Evolutionary conservation across 805 yeast species (phyloP).

Genomic region (Hanseniaspora vineae): DNA sequence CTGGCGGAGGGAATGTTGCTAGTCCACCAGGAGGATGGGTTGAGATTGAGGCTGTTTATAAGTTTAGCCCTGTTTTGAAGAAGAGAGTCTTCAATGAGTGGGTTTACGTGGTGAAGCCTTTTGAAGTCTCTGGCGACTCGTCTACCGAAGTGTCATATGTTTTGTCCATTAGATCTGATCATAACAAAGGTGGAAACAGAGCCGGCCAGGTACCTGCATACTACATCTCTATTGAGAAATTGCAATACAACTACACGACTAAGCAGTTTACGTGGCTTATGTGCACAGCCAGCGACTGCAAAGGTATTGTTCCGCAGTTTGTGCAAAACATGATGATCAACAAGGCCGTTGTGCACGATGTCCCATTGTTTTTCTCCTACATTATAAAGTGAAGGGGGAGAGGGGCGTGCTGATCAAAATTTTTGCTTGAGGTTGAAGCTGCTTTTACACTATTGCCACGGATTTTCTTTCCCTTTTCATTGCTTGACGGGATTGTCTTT

Average conservation of each 20-base stretch:
- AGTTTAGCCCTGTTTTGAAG: constrained; percentile 24
- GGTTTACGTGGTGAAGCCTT: constrained; percentile 21
- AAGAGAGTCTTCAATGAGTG: constrained; percentile 28
- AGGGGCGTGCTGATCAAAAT: too few species aligned
- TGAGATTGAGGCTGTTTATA: constrained; percentile 23
- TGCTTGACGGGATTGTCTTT: too few species aligned
- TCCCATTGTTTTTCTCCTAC: constrained; percentile 24
- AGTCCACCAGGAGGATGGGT: constrained; percentile 15
- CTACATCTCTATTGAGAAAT: constrained; percentile 26
- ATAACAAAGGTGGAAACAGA: constrained; percentile 10
- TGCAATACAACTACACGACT: constrained; percentile 13
- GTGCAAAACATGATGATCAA: constrained; percentile 28
- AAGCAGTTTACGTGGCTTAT: constrained; percentile 24
- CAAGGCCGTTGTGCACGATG: constrained; percentile 27
- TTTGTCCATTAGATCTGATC: constrained; percentile 23
- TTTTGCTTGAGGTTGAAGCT: too few species aligned
- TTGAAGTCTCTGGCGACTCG: constrained; percentile 6
- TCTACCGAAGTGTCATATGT: constrained; percentile 17
- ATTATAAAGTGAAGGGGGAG: constrained; percentile 1
- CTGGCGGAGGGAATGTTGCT: not conserved
- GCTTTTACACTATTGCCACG: too few species aligned
- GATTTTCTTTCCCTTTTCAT: too few species aligned
- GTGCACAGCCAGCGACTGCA: constrained; percentile 28
- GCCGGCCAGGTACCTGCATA: constrained; percentile 19
- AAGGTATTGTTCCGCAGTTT: constrained; percentile 29